Base-by-base conservation (phyloP, 83 land plant species). In the Picea abies region DNA sequence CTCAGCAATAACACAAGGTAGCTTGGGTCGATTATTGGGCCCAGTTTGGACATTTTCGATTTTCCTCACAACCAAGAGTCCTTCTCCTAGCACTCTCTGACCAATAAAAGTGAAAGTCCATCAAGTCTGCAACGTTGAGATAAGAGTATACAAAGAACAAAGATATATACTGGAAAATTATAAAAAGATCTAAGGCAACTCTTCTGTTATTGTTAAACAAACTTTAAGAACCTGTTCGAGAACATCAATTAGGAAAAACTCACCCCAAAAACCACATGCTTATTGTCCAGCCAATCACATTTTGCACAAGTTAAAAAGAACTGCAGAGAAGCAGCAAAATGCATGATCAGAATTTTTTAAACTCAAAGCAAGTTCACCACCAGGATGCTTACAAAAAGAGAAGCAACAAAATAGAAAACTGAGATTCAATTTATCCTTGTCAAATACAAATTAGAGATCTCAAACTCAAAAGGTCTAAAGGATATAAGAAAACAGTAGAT, bases 201-300 rank as follows among this genome's bases (percentile, higher is more conserved):
- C 23, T 12, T 71, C 56, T 73, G 56, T 20, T 37, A 41, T 39
- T 22, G 22, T 44, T 73, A 73, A 9, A 73, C 58, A 73, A 44
- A 44, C 5, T 15, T 41, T 73, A 44, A 73, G 58, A 73, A 17
- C 77, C 56, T 52, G 56, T 52, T 52, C 10, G 56, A 52, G 56
- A 52, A 52, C 56, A 52, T 1, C 56, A 11, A 52, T 52, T 52
- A 10, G 56, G 12, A 52, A 47, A 76, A 47, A 76, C 94, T 81
- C 91, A 97, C 99, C 95, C 99, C 99, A 85, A 97, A 97, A 11
- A 97, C 98, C n/a, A 97, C 95, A 81, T 97, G 99, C 86, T 97
- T 95, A 81, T 95, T 97, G 90, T 97, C 99, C 60, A 97, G 91
- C 99, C 99, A 97, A 41, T 97, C 98, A 32, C 99, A 97, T 80